Evolutionary conservation across 148 eudicot genomes (phyloP), one percentile per base, ranked within the genome.

Genomic region (Beta vulgaris): DNA sequence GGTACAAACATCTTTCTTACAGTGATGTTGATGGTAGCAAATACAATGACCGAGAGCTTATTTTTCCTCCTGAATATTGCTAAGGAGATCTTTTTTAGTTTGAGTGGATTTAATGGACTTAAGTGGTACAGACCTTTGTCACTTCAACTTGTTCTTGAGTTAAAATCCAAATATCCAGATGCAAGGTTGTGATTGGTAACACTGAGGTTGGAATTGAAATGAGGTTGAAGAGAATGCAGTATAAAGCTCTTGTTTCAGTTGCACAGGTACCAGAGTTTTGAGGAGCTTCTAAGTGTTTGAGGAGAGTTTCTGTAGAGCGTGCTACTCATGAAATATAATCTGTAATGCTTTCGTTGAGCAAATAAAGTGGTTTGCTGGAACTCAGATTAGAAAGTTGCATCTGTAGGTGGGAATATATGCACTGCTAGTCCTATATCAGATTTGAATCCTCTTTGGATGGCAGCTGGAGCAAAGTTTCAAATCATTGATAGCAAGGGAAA

Each of bases 341-440:
- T 96, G 98, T 78, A 86, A 81, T 72, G 88, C 97, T 71, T 81
- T 96, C 67, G 82, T 91, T 75, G 94, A 91, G 76, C 99, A 96
- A 81, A 74, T 96, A 74, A 92, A 86, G 83, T 96, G 99, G 99
- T 96, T 96, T 84, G 99, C 98, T 43, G 99, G 99, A 58, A 91
- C 93, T 14, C 99, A 96, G 68, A 96, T 96, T 80, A 91, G 90
- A 78, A 96, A 96, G 98, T 92, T 82, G 99, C 99, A 32, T 96
- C 98, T 36, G 85, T 96, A 66, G 99, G 99, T 69, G 99, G 99
- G 51, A 96, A 96, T 79, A 88, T 96, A 35, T 96, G 99, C 78
- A 96, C 98, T 0, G 99, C 97, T 57, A 96, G 99, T 77, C 99
- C 98, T 60, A 96, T 96, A 82, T 96, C 99, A 61, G 99, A 96